Conservation (phyloP, 1,284 basidiomycete genomes). For the Rhodotorula sp. region DNA sequence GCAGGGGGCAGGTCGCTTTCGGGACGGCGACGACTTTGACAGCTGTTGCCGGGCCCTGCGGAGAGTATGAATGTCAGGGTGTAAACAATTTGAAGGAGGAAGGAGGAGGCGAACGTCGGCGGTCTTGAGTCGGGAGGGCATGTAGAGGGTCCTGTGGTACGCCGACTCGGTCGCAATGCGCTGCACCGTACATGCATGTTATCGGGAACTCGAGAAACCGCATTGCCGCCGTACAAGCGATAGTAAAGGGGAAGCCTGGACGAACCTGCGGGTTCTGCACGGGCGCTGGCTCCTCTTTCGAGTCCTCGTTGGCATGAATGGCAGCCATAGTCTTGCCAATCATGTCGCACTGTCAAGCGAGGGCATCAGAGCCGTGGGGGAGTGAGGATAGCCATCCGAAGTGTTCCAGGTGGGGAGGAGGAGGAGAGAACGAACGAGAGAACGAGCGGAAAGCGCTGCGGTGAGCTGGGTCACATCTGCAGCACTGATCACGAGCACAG, state of each 20-base stretch:
- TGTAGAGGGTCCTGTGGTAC: slow-evolving; percentile 35
- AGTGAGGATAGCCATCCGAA: too few species aligned
- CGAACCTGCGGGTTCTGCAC: slow-evolving; percentile 32
- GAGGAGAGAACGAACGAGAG: slow-evolving; percentile 15
- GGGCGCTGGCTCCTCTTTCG: not conserved
- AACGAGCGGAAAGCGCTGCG: slow-evolving; percentile 2
- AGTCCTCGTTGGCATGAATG: not conserved
- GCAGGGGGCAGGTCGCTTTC: slow-evolving; percentile 17
- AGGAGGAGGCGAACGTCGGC: slow-evolving; percentile 2
- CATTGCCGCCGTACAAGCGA: not conserved
- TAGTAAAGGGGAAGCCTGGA: not conserved
- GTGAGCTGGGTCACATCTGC: slow-evolving; percentile 17
- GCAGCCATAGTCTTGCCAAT: slow-evolving; percentile 30
- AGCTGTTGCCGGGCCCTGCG: slow-evolving; percentile 28
- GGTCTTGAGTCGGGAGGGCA: slow-evolving; percentile 37
- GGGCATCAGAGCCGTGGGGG: too few species aligned
- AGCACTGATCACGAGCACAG: slow-evolving; percentile 23
- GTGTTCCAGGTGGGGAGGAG: not conserved
- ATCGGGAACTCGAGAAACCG: too few species aligned
- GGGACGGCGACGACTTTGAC: slow-evolving; percentile 40
- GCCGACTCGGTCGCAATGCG: slow-evolving; percentile 33
- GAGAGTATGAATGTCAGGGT: not conserved
- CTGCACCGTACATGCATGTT: not conserved
- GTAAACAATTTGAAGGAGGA: not conserved
- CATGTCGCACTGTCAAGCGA: slow-evolving; percentile 18